These are phyloP conservation scores for Pseudopithomyces maydicus DNA, from an alignment of 2,329 filamentous ascomycete genomes.

Conservation along the genomic window DNA sequence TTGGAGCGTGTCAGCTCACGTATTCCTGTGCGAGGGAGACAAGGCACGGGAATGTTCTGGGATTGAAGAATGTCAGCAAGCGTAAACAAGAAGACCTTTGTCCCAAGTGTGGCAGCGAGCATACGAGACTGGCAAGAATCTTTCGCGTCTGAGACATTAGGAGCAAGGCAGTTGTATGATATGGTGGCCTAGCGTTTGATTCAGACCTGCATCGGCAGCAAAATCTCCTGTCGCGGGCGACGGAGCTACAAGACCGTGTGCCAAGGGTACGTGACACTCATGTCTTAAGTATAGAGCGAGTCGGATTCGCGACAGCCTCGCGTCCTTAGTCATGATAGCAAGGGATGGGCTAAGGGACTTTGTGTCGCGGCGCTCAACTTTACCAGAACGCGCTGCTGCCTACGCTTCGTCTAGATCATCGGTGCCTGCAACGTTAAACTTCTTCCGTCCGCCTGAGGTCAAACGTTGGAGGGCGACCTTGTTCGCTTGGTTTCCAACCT, in stretches of 20 bases:
- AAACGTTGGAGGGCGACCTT: slow-evolving; percentile 90
- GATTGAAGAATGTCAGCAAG: slow-evolving; percentile 44
- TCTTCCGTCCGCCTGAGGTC: slow-evolving; percentile 80
- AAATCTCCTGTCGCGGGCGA: slow-evolving; percentile 34
- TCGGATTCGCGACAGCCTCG: slow-evolving; percentile 28
- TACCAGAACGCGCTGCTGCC: slow-evolving; percentile 36
- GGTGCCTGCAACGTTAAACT: slow-evolving; percentile 79
- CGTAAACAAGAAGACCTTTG: slow-evolving; percentile 37
- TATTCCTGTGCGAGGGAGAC: slow-evolving; percentile 40
- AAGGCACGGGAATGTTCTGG: slow-evolving; percentile 41
- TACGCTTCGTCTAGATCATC: slow-evolving; percentile 59
- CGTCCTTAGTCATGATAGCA: slow-evolving; percentile 39
- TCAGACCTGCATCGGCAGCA: slow-evolving; percentile 30
- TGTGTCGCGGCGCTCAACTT: slow-evolving; percentile 37
- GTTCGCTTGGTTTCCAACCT: slow-evolving; percentile 87
- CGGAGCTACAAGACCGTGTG: slow-evolving; percentile 38
- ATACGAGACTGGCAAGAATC: slow-evolving; percentile 39
- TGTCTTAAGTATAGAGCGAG: slow-evolving; percentile 37
- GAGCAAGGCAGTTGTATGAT: slow-evolving; percentile 35
- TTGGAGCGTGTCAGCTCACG: slow-evolving; percentile 32
- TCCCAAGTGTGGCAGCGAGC: slow-evolving; percentile 29
- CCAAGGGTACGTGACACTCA: slow-evolving; percentile 34
- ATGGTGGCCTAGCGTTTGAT: slow-evolving; percentile 43
- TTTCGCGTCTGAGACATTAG: slow-evolving; percentile 34
- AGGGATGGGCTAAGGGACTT: slow-evolving; percentile 37